Conservation (phyloP, 2,329 filamentous ascomycete species). For the Penicillium sp. region DNA sequence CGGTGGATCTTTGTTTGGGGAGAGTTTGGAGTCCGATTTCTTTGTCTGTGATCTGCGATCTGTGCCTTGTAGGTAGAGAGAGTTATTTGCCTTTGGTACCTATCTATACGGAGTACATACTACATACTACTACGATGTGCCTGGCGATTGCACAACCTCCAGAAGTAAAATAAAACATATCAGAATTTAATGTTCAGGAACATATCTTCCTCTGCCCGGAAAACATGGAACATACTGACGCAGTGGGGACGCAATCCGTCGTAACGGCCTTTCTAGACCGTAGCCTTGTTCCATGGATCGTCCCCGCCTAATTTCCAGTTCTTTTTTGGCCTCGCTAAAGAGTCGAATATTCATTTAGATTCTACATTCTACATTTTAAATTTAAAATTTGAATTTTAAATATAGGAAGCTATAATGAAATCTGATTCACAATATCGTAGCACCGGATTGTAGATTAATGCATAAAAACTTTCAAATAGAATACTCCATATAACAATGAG, state of each 20-base stretch:
- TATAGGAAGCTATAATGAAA: too few relatives aligned
- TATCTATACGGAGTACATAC: too few relatives aligned
- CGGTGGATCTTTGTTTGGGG: slow-evolving; percentile 1
- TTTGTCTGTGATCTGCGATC: neutral
- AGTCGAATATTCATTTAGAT: neutral
- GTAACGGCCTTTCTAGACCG: slow-evolving; percentile 22
- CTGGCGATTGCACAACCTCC: too few relatives aligned
- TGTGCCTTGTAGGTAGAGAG: neutral
- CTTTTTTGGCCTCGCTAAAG: neutral
- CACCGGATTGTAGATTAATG: too few relatives aligned
- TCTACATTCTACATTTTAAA: too few relatives aligned
- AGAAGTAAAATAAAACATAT: neutral
- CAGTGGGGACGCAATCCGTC: slow-evolving; percentile 21
- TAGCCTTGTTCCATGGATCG: slow-evolving; percentile 18
- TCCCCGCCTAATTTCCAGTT: neutral
- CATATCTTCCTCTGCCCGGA: slow-evolving; percentile 1
- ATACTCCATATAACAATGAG: too few relatives aligned
- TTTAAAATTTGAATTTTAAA: too few relatives aligned
- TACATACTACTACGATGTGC: too few relatives aligned
- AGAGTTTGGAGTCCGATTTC: neutral
- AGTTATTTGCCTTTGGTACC: too few relatives aligned
- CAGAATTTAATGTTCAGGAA: slow-evolving; percentile 8
- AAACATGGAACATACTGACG: slow-evolving; percentile 17
- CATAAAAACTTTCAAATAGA: too few relatives aligned
- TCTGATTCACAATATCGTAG: too few relatives aligned